Evolutionary conservation across 129 eudicot genomes (phyloP), one percentile per base, ranked within the genome.

Genomic region (Logfia minima): DNA sequence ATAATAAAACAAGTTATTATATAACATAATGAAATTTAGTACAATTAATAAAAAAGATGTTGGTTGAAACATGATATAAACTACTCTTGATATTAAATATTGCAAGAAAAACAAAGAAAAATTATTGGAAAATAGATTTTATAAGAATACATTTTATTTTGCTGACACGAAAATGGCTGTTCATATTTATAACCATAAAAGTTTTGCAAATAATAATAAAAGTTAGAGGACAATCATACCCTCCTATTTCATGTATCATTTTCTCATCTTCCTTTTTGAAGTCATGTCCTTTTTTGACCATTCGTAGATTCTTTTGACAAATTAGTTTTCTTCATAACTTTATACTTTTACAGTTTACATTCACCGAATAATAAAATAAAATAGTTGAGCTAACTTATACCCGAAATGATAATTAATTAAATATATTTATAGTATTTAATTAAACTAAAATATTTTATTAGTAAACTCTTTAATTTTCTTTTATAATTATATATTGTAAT

Each of bases 111-210:
- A 24, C 26, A 24, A 24, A 24, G 1, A 0, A 24, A 24, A 79
- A 72, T 72, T 63, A 72, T 66, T 80, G 70, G 70, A 28, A 68
- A 8, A 22, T 75, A 59, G 67, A 26, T 68, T 28, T 28, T 76
- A 68, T 34, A 67, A 56, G 61, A 67, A 58, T 17, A 59, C 76
- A 80, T 7, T 58, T 74, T 67, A 52, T 64, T 59, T 32, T 24
- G n/a, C 78, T 79, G 72, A 22, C 70, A 51, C 10, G 80, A 80
- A 80, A 80, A 74, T 80, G 75, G 80, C 71, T 59, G 39, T 74
- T 74, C 84, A 74, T 64, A 45, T 26, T 14, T 48, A 26, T 51
- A 72, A 37, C 79, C 64, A 64, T 26, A 72, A 35, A 71, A 74
- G 24, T 59, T 65, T 8, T 43, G 82, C 77, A 71, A 51, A 76